A percentile compares a stretch with the other conserved stretches of the same genome.
Conservation (phyloP, 108 stramenopile species). For the Conticribra guillardii region DNA sequence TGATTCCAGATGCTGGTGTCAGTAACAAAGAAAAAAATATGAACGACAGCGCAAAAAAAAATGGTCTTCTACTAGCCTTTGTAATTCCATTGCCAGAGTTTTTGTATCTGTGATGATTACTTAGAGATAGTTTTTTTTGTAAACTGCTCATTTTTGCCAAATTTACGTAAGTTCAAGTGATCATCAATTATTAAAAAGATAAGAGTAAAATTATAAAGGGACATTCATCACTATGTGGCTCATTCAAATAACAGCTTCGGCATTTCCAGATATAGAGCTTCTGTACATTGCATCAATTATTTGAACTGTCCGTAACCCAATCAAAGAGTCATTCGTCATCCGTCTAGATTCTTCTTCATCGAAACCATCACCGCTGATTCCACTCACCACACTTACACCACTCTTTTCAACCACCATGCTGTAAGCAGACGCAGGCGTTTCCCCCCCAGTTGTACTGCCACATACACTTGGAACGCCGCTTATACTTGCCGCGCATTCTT, state of each 20-base stretch:
- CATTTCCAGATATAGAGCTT: slow-evolving; percentile 30
- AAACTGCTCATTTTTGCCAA: too few relatives aligned
- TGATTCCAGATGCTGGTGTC: too few relatives aligned
- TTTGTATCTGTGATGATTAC: too few relatives aligned
- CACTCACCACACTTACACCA: not conserved
- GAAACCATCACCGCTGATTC: not conserved
- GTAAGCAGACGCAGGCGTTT: not conserved
- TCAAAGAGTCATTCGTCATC: slow-evolving; percentile 40
- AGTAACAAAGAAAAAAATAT: too few relatives aligned
- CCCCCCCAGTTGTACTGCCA: not conserved
- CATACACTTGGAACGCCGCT: not conserved
- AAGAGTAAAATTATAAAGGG: too few relatives aligned
- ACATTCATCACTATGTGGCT: too few relatives aligned
- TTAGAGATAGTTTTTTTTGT: too few relatives aligned
- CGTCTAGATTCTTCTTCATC: not conserved
- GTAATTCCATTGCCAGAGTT: too few relatives aligned
- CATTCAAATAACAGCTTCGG: not conserved
- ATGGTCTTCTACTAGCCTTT: too few relatives aligned
- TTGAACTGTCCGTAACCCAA: slow-evolving; percentile 43
- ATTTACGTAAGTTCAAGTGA: too few relatives aligned
- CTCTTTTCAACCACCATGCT: not conserved
- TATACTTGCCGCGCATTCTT: not conserved
- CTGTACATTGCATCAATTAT: slow-evolving; percentile 43
- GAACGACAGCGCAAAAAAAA: too few relatives aligned
- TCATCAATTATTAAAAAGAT: too few relatives aligned